Evolutionary conservation across 2,329 filamentous ascomycete species (phyloP), one percentile per base, ranked within the genome.

Genomic region (Dryadomyces sulphureus): DNA sequence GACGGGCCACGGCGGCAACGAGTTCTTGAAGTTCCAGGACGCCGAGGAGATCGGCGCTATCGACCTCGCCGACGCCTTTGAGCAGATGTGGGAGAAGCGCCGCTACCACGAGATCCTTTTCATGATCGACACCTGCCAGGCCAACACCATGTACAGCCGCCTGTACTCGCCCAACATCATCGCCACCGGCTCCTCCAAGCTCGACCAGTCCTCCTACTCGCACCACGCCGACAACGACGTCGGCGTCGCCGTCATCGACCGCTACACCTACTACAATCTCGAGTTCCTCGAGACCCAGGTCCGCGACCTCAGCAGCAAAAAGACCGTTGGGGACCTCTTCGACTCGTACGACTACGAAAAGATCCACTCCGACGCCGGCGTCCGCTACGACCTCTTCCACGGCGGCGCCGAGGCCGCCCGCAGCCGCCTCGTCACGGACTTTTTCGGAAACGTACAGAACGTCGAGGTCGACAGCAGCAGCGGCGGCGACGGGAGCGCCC

Each of bases 1-100:
- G 92, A 98, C 92, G 1, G 92, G 92, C 0, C 92, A 98, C 57
- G 92, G 92, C 27, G 92, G 92, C 17, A 94, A 96, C 60, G 89
- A 95, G 65, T 98, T 98, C 56, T 66, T 98, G 49, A 98, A 98
- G 62, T 98, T 98, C 58, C 92, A 98, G 63, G 92, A 98, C 56
- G 86, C 88, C 7, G 92, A 98, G 62, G 92, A 98, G 65, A 96
- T 98, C 54, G 89, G 87, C 47, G 88, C 88, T 0, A 95, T 93
- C 61, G 92, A 98, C 65, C 69, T 98, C 48, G 92, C 93, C 5
- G 87, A 98, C 63, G 92, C 92, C 0, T 96, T 98, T 61, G 88
- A 93, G 64, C 90, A 98, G 69, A 98, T 98, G 92, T 95, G 89
- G 85, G 92, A 98, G 73, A 98, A 98, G 78, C 93, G 93, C 69